Base-by-base conservation (phyloP, 805 yeast species). In the Lachancea waltii region DNA sequence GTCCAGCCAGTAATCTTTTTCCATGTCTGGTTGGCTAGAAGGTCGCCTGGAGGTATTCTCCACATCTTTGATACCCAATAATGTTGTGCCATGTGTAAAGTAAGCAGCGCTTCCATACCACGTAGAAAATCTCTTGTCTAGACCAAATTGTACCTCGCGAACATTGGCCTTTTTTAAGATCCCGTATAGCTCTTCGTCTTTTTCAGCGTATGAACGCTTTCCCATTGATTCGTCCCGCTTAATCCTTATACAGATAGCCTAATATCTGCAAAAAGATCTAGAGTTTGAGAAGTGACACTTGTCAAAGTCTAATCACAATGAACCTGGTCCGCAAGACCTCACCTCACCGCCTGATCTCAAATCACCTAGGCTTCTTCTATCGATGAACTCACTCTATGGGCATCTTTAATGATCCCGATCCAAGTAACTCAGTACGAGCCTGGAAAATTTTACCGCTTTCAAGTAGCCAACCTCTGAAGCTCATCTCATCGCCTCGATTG, bases 31-130 rank as follows among this genome's bases (percentile, higher is more conserved):
- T 23, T 11, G 13, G 10, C 13, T 23, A 4, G 26, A 11, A 23
- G 26, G 10, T 11, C 26, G 26, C 26, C 26, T 23, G 8, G 14
- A 14, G 3, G 36, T 35, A 10, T 28, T 32, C 6, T 46, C 43
- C 5, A 54, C 39, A 35, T 56, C 58, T 25, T 64, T 61, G 46
- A 60, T 69, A 3, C 80, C 83, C 36, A 75, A 48, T 3, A 63
- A 60, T 32, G 62, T 60, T 23, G 70, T 70, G 41, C 68, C 70
- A 10, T 59, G 61, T 33, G 68, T 67, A 46, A 87, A 85, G 55
- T 85, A 81, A 1, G 86, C 94, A 3, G 85, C 74, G 50, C 83
- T 82, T 0, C 94, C 92, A 56, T 82, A 87, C 96, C 97, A 86
- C 2, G 97, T 81, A 38, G 77, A 71, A 44, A 89, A 77, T 42